Conservation (phyloP, 2,329 filamentous ascomycete genomes). For the Sporothrix sp. region DNA sequence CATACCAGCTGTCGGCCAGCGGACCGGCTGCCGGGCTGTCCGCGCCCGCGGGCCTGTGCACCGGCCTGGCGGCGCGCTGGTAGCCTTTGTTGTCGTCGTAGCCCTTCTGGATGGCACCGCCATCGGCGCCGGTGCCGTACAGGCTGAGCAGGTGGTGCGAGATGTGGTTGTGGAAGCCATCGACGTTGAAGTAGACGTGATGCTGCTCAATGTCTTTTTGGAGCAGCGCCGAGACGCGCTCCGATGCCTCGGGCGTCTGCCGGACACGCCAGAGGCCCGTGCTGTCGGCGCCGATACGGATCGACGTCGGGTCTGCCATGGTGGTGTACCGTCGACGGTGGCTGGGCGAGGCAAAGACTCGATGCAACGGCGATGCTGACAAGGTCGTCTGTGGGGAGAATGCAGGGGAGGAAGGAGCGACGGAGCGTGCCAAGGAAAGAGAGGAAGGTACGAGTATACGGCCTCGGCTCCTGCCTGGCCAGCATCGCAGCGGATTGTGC, state of each 20-base stretch:
- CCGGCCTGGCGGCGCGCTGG: slow-evolving; percentile 45
- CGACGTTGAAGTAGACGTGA: slow-evolving; percentile 71
- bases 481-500: not conserved
- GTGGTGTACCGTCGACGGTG: no score
- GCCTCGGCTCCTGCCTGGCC: not conserved
- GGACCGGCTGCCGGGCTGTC: slow-evolving; percentile 24
- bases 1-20: slow-evolving; percentile 35
- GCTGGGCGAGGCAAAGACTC: no score
- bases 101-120: slow-evolving; percentile 48
- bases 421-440: not conserved
- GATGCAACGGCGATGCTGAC: slow-evolving; percentile 13
- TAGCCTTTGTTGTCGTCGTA: slow-evolving; percentile 59
- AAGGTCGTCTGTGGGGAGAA: not conserved
- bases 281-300: slow-evolving; percentile 38
- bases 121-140: slow-evolving; percentile 61
- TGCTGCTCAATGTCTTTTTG: slow-evolving; percentile 65
- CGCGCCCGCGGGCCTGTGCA: slow-evolving; percentile 33
- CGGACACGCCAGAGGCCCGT: slow-evolving; percentile 40
- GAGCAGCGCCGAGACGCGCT: slow-evolving; percentile 55
- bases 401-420: not conserved
- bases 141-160: slow-evolving; percentile 66
- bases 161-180: slow-evolving; percentile 75
- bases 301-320: slow-evolving; percentile 40
- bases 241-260: slow-evolving; percentile 49
- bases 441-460: not conserved